Base-by-base conservation (phyloP, 257 asterid species). In the Petunia secreta region DNA sequence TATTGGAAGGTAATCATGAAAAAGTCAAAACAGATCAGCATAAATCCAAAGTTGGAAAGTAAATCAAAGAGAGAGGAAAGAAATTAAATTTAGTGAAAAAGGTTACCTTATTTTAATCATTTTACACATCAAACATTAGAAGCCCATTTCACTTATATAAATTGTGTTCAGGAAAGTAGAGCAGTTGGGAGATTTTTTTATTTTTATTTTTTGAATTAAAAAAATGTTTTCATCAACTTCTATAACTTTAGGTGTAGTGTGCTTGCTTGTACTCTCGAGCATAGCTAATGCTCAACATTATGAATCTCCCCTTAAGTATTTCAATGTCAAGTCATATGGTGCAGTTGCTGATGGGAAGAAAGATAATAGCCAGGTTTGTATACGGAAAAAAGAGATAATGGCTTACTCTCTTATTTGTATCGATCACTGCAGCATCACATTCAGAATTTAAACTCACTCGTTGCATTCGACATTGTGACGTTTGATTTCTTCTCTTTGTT, bases 281-380 rank as follows among this genome's bases (percentile, higher is more conserved):
- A 64, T 79, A 54, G 75, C 68, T 8, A 54, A 34, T 37, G 84
- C 81, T 36, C 60, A 84, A 38, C 54, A 77, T 41, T 34, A 0
- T 11, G 0, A 34, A 77, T 52, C 34, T 9, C 85, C 75, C 16
- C 65, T 82, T 11, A 86, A 74, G 67, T 3, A 76, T 84, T 89
- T 87, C 13, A 67, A 83, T 41, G 97, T 90, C 8, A 55, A 34
- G 66, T 77, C 76, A 1, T 93, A 89, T 75, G 98, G 98, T 40
- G 97, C 97, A 4, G 48, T 59, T 36, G 86, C 87, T 3, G 86
- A 86, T 81, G 90, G 88, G 8, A 62, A 7, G 64, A 75, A 80
- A 0, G 95, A 92, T 74, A 80, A 80, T 75, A 86, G 87, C 40
- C 63, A 83, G 90, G 92, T 89, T 50, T 63, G 74, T 66, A 34